Percentiles rank a stretch among this genome's conserved stretches.
Conservation (phyloP, 805 yeast genomes). For the Teunomyces cretensis region DNA sequence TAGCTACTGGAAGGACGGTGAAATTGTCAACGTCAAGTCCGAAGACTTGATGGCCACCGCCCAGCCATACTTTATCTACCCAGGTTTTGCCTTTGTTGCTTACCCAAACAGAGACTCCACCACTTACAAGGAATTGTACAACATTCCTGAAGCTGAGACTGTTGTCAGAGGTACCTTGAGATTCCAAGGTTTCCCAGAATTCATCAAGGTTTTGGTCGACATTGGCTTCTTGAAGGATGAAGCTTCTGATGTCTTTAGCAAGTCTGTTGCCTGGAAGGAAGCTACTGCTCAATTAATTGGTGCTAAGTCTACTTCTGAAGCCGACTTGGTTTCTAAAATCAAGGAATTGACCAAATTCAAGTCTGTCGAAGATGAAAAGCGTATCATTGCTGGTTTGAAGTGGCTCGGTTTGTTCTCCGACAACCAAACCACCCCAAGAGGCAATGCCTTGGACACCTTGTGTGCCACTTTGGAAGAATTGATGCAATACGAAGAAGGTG, state of each 20-base stretch:
- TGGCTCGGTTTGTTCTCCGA: conserved; percentile 94
- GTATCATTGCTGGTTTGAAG: conserved; percentile 82
- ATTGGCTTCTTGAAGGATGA: conserved; percentile 87
- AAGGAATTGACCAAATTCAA: conserved; percentile 78
- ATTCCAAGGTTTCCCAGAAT: conserved; percentile 98
- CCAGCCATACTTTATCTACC: conserved; percentile 91
- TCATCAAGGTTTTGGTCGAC: conserved; percentile 92
- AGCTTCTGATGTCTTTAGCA: conserved; percentile 55
- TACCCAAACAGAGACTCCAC: conserved; percentile 99
- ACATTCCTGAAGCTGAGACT: conserved; percentile 96
- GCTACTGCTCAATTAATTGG: conserved; percentile 77
- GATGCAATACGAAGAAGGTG: conserved; percentile 95
- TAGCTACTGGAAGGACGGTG: conserved; percentile 82
- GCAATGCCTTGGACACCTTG: conserved; percentile 91
- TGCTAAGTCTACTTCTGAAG: conserved; percentile 65
- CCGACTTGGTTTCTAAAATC: conserved; percentile 74
- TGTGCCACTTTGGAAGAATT: conserved; percentile 94
- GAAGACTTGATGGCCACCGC: conserved; percentile 95
- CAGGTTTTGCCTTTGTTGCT: conserved; percentile 91
- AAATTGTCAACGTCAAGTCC: conserved; percentile 74
- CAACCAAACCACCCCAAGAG: conserved; percentile 77
- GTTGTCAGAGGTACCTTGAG: conserved; percentile 96
- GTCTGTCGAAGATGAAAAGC: conserved; percentile 75
- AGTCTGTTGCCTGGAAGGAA: conserved; percentile 78
- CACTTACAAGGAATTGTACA: conserved; percentile 84